Percentiles rank a stretch among this genome's conserved stretches.
Evolutionary conservation across 1,139 yeast species (phyloP).

Genomic region (Blastobotrys serpentis): DNA sequence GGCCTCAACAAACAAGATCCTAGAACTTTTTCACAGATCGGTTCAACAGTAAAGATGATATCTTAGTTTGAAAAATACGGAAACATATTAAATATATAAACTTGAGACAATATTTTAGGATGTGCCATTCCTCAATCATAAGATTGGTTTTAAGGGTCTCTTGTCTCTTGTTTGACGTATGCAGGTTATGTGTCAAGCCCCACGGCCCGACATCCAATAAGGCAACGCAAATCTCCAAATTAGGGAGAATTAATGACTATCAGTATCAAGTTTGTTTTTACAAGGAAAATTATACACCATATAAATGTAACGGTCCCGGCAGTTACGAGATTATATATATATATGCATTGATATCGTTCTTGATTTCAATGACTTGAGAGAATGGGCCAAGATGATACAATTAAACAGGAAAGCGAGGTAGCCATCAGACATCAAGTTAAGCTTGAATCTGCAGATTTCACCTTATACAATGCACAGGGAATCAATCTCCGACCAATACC

Average conservation of each 20-base stretch:
- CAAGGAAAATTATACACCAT: background rate
- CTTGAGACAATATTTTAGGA: too few relatives aligned
- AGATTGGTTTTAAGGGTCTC: too few relatives aligned
- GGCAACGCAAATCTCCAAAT: background rate
- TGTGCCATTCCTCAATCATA: too few relatives aligned
- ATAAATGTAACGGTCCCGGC: background rate
- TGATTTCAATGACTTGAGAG: background rate
- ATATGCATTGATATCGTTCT: background rate
- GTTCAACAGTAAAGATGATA: too few relatives aligned
- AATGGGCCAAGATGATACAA: background rate
- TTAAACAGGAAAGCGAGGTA: background rate
- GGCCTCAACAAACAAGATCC: background rate
- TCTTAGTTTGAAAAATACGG: too few relatives aligned
- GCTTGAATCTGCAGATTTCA: conserved; percentile 13
- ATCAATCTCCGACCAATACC: conserved; percentile 38
- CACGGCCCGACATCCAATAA: background rate
- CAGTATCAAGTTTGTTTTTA: background rate
- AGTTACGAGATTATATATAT: background rate
- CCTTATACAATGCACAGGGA: conserved; percentile 12
- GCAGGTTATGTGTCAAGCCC: background rate
- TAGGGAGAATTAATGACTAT: background rate
- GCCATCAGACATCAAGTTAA: background rate
- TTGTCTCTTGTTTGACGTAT: background rate
- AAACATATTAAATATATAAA: too few relatives aligned
- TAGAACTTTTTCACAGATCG: too few relatives aligned